Evolutionary conservation across 176 grass and related monocot species (phyloP), one percentile per base, ranked within the genome.

Genomic region (Carex cristatella): DNA sequence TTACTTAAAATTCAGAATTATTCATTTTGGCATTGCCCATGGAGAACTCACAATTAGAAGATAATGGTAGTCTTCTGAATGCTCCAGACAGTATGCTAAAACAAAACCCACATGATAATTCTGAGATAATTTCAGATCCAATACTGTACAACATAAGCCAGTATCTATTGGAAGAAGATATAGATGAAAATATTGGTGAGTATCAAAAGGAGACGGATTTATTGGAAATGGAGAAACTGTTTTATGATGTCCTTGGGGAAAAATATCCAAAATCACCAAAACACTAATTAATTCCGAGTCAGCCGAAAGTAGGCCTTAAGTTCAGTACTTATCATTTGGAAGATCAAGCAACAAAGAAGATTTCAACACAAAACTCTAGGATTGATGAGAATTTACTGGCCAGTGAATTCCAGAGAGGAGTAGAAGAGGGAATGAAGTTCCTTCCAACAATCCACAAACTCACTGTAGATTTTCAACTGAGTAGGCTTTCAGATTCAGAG

Each of bases 101-200:
- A 55, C 10, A 77, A 12, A 28, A 55, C 19, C 46, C 19, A 33
- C 11, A 77, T 65, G 80, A 69, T 10, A 53, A 88, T 51, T 76
- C 62, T 61, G 55, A 83, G 79, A 92, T 86, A 40, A 74, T 82
- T 64, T 84, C 80, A 1, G 90, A 90, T 90, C 79, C 85, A 88
- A 87, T 87, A 44, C 63, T 92, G 23, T 64, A 57, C 12, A 89
- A 84, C 70, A 88, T 95, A 86, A 83, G 86, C 46, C 44, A 69
- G 57, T 68, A 90, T 51, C 83, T 95, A 19, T 84, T 92, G 90
- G 74, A 95, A 42, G 89, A 88, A 60, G 93, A 92, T 51, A 86
- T 28, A 28, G 68, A 95, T 84, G 90, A 68, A 80, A 54, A 75
- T 6, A 75, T 87, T 13, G 79, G 44, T 42, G 75, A 31, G 15